Conservation (phyloP, 345 rosid species). For the Mangifera indica region DNA sequence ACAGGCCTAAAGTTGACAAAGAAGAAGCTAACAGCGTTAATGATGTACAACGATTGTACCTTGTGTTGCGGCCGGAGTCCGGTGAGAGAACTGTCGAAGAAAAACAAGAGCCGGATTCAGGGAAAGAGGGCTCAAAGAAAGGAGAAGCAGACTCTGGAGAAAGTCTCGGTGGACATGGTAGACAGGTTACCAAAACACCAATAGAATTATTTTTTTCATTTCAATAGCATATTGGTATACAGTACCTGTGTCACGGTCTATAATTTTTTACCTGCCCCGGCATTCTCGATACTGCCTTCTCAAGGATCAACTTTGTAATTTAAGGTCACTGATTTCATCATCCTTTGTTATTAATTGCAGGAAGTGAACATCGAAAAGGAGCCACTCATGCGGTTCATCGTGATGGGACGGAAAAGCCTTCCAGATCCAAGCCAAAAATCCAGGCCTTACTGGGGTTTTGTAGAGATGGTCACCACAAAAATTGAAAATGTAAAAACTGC, state of each 20-base stretch:
- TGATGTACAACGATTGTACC: conserved; percentile 67
- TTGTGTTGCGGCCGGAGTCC: conserved; percentile 63
- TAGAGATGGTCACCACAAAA: conserved; percentile 63
- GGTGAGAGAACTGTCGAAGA: conserved; percentile 52
- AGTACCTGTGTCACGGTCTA: too few species aligned
- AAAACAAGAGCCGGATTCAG: conserved; percentile 62
- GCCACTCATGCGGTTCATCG: conserved; percentile 52
- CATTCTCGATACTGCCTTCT: too few species aligned
- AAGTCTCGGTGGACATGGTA: conserved; percentile 52
- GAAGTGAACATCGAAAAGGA: conserved; percentile 60
- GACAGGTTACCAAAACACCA: conserved; percentile 33
- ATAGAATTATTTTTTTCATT: too few species aligned
- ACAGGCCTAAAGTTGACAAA: conserved; percentile 68
- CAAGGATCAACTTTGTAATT: too few species aligned
- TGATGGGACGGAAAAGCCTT: conserved; percentile 68
- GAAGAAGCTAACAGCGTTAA: conserved; percentile 54
- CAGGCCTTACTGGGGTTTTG: conserved; percentile 73
- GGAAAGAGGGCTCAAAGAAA: conserved; percentile 43
- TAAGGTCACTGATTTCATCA: too few species aligned
- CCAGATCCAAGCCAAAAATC: conserved; percentile 62
- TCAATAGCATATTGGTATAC: background rate
- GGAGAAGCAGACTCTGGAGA: conserved; percentile 11
- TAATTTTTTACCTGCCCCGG: too few species aligned
- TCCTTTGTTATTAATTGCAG: conserved; percentile 27
- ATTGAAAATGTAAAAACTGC: conserved; percentile 54